Base-by-base conservation (phyloP, 192 early-diverging fungal species). In the Coemansia sp. region DNA sequence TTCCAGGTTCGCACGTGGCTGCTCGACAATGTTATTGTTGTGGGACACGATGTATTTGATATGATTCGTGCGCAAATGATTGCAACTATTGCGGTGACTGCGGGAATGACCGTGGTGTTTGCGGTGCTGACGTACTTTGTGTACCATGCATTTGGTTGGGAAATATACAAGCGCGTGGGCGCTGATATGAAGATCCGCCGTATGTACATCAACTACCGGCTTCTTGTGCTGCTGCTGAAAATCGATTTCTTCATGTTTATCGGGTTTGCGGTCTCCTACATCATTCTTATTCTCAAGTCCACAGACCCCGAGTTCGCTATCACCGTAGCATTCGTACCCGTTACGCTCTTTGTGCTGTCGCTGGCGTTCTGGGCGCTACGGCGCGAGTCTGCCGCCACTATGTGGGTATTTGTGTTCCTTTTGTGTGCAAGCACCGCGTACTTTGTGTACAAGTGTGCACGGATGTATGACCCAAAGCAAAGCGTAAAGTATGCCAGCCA, bases 211-310 rank as follows among this genome's bases (percentile, higher is more conserved):
- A 64, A 66, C 59, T 79, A 84, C 76, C 81, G 76, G 23, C 46
- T 76, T 37, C 67, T 85, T 48, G 71, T 85, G 42, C 48, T 77
- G n/a, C 56, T 85, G 45, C 77, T 85, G 23, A 82, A 82, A 67
- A 61, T 85, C 30, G 77, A 83, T 64, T 72, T 81, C 61, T 83
- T 81, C 48, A 67, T 80, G 59, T 83, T 86, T 56, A 42, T 79
- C 9, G 79, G 71, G 1, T 83, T 81, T 28, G 81, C 79, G 0
- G 74, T 86, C 1, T 74, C 80, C 49, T 92, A 86, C 70, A 79
- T 91, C 20, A 87, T 84, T 12, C 64, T 93, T 37, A 70, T 91
- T 20, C 68, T 82, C 28, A 77, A 77, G 60, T 71, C 71, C 30
- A 69, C 67, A 21, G 80, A 82, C 65, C 71, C 79, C 26, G 79